Conservation (phyloP, 2,329 filamentous ascomycete genomes). For the Geosmithia morbida region DNA sequence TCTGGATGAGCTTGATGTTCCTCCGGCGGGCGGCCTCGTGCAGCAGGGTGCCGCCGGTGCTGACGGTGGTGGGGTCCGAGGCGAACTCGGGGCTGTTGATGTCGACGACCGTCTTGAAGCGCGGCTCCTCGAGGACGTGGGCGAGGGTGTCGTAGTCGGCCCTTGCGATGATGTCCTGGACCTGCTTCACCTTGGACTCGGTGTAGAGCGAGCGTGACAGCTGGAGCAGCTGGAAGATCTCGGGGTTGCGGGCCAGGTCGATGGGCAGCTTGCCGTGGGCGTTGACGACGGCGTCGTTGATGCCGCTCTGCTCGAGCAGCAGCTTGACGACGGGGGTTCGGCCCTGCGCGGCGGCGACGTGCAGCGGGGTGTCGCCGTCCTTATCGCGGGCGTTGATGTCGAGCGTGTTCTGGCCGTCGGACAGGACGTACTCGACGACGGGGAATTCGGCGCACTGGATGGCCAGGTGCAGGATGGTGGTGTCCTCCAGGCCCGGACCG, state of each 20-base stretch:
- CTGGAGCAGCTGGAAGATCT: slow-evolving; percentile 92
- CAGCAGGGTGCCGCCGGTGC: slow-evolving; percentile 79
- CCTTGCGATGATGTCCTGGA: slow-evolving; percentile 62
- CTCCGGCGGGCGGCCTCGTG: slow-evolving; percentile 86
- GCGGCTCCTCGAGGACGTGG: slow-evolving; percentile 66
- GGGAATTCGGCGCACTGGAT: slow-evolving; percentile 89
- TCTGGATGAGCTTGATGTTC: slow-evolving; percentile 76
- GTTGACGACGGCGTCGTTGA: slow-evolving; percentile 84
- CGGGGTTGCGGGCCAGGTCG: slow-evolving; percentile 78
- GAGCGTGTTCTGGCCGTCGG: slow-evolving; percentile 49
- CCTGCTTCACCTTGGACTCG: slow-evolving; percentile 69
- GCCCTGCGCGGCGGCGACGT: slow-evolving; percentile 74
- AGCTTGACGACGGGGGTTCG: slow-evolving; percentile 68
- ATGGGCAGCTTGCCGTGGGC: slow-evolving; percentile 72
- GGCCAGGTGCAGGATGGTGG: slow-evolving; percentile 80
- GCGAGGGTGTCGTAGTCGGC: slow-evolving; percentile 68
- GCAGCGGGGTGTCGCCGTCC: slow-evolving; percentile 87
- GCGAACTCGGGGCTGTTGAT: slow-evolving; percentile 85
- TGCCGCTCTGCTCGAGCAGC: slow-evolving; percentile 64
- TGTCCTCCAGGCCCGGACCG: slow-evolving; percentile 52
- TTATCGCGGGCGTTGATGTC: slow-evolving; percentile 85
- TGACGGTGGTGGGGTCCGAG: slow-evolving; percentile 61
- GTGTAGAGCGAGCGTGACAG: slow-evolving; percentile 80
- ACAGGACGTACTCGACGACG: slow-evolving; percentile 90
- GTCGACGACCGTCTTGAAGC: slow-evolving; percentile 76